Evolutionary conservation across 352 stramenopile genomes (phyloP), one percentile per base, ranked within the genome.

Genomic region (Phytopythium kandeliae): DNA sequence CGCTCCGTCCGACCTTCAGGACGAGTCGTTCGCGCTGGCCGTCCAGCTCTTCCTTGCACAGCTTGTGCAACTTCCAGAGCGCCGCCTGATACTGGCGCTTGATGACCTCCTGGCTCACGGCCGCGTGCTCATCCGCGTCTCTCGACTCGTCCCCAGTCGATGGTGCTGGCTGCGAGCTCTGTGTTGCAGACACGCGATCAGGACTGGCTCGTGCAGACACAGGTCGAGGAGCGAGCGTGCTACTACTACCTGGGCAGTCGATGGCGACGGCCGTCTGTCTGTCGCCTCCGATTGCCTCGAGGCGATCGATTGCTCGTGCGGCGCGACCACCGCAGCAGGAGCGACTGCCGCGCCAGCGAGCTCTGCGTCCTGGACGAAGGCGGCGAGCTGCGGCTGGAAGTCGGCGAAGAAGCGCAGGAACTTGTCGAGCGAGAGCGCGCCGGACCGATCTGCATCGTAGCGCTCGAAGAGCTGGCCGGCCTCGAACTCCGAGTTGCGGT

Each of bases 401-500:
- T 93, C 79, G 3, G 53, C 47, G 48, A 89, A 91, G 55, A 93
- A 93, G 31, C 57, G 48, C 22, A 80, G 71, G 24, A 93, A 93
- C 34, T 65, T 68, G 43, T 85, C 73, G 44, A 91, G 53, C 11
- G 70, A 74, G 24, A 93, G 67, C 33, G 73, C 67, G 0, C 79
- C 79, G 0, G 55, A 66, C 33, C 69, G 79, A 30, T 87, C 67
- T 16, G 52, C 71, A 51, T 93, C 82, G 51, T 91, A 93, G 13
- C 79, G 65, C 57, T 89, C 82, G 51, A 93, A 93, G 17, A 93
- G 64, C 58, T 93, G 82, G 1, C 82, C 79, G 35, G 82, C 82
- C 41, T 93, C 82, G 55, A 93, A 93, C 58, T 93, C 82, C 12
- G 78, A 87, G 63, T 93, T 93, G 37, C 63, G 67, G 12, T 79